phyloP scores from a whole-genome alignment of 2,329 filamentous ascomycete genomes.

The Penicillium janthinellum region DNA sequence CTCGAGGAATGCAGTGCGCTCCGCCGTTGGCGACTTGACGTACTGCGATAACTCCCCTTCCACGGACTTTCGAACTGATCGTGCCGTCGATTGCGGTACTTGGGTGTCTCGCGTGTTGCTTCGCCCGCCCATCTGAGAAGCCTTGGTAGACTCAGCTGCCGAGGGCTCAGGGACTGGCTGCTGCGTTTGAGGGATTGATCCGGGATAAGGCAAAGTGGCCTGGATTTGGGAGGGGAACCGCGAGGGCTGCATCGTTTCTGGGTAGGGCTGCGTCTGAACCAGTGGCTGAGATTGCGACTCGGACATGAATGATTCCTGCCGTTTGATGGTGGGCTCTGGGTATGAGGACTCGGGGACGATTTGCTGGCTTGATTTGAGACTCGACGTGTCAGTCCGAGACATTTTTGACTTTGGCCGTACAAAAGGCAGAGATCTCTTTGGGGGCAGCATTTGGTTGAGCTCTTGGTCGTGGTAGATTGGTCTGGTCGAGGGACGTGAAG shows the following conservation, averaged over 20 bases:
- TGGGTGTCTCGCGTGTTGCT: background rate
- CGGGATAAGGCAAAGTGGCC: constrained; percentile 1
- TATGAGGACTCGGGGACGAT: constrained; percentile 3
- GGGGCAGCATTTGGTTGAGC: constrained; percentile 44
- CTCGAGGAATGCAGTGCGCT: constrained; percentile 39
- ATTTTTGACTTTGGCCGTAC: constrained; percentile 30
- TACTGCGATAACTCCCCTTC: constrained; percentile 36
- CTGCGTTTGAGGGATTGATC: background rate
- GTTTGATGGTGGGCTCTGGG: background rate
- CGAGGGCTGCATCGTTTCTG: background rate
- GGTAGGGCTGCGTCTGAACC: constrained; percentile 9
- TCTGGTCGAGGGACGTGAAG: constrained; percentile 29
- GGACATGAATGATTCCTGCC: constrained; percentile 4
- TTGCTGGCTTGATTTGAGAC: background rate
- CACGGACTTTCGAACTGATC: background rate
- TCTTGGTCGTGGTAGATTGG: constrained; percentile 31
- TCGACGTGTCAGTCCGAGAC: constrained; percentile 6
- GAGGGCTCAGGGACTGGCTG: background rate
- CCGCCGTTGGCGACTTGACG: constrained; percentile 30
- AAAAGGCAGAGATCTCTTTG: constrained; percentile 47
- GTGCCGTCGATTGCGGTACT: background rate
- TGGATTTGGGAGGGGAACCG: background rate
- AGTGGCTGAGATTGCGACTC: constrained; percentile 12
- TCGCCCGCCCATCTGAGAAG: background rate
- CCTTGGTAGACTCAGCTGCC: background rate